Evolutionary conservation across 257 asterid genomes (phyloP), one percentile per base, ranked within the genome.

Genomic region (Nicotiana obtusifolia): DNA sequence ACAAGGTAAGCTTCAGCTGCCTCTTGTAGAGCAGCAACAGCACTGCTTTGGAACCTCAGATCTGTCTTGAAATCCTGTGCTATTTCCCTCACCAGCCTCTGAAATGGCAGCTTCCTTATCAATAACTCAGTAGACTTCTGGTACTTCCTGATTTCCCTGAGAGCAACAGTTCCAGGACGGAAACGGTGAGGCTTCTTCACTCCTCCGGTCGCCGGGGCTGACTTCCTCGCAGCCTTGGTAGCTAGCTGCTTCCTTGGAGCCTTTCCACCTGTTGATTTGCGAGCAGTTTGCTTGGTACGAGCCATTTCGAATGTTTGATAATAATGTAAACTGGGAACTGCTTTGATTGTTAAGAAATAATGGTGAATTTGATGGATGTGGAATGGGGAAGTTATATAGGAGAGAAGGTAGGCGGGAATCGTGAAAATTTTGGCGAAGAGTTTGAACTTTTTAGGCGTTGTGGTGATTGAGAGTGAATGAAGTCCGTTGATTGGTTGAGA

Each of bases 11-110:
- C 96, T 82, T 91, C 94, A 3, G 95, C 94, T 17, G 94, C 95
- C 88, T 91, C 96, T 88, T 91, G 94, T 24, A 91, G 87, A 57
- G 96, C 94, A 47, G 94, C 87, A 35, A 91, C 96, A 61, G 94
- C 94, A 49, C 92, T 87, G 87, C 97, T 92, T 90, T 92, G 97
- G 81, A 92, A 92, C 89, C 93, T 87, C 80, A 90, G 89, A 87
- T 92, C 97, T 15, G 94, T 92, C 89, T 92, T 92, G 87, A 92
- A 92, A 76, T 92, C 97, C 87, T 92, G 97, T 4, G 97, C 97
- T 1, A 92, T 90, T 62, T 92, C 94, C 19, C 97, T 84, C 2
- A 92, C 97, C 4, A 90, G 86, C 84, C 97, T 91, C 88, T 92
- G 94, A 81, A 91, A 91, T 11, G 96, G 96, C 1, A 91, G 91